Percentiles rank a stretch among this genome's conserved stretches.
Conservation (phyloP, 129 eudicot species). For the Scalesia atractyloides region DNA sequence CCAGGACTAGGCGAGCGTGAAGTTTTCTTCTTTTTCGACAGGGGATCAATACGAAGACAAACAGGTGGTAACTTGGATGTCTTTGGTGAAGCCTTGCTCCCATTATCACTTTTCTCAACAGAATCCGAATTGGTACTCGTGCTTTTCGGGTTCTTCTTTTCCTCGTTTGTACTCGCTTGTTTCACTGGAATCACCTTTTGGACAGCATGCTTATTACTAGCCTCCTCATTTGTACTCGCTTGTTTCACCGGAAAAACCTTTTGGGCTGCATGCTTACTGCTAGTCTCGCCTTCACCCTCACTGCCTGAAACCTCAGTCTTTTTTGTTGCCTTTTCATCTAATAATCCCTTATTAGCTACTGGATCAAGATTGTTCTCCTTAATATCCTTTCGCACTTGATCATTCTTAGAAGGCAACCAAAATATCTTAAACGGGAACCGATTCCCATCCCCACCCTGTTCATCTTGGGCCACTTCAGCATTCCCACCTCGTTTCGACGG, state of each 20-base stretch:
- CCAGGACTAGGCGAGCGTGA: conserved; percentile 76
- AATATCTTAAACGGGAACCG: conserved; percentile 45
- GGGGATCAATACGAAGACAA: conserved; percentile 82
- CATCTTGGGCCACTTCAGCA: conserved; percentile 16
- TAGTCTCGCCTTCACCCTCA: conserved; percentile 14
- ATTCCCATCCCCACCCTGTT: conserved; percentile 13
- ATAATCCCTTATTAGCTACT: conserved; percentile 8
- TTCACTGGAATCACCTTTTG: conserved; percentile 55
- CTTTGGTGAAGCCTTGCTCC: conserved; percentile 42
- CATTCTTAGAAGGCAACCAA: conserved; percentile 57
- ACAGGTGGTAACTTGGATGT: conserved; percentile 75
- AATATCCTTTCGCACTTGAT: conserved; percentile 27
- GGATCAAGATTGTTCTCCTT: conserved; percentile 11
- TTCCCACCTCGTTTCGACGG: conserved; percentile 32
- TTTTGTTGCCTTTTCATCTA: background rate
- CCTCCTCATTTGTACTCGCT: conserved; percentile 24
- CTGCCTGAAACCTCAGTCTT: conserved; percentile 13
- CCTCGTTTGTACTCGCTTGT: conserved; percentile 30
- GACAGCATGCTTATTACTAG: background rate
- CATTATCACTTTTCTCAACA: conserved; percentile 25
- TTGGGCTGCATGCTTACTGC: conserved; percentile 16
- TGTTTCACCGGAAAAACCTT: conserved; percentile 57
- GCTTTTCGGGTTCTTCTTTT: conserved; percentile 6
- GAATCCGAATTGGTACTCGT: conserved; percentile 17
- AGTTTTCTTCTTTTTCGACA: conserved; percentile 46